These are phyloP conservation scores for Cenchrus fungigraminus DNA, from an alignment of 176 grass and related monocot genomes.

Conservation along the genomic window DNA sequence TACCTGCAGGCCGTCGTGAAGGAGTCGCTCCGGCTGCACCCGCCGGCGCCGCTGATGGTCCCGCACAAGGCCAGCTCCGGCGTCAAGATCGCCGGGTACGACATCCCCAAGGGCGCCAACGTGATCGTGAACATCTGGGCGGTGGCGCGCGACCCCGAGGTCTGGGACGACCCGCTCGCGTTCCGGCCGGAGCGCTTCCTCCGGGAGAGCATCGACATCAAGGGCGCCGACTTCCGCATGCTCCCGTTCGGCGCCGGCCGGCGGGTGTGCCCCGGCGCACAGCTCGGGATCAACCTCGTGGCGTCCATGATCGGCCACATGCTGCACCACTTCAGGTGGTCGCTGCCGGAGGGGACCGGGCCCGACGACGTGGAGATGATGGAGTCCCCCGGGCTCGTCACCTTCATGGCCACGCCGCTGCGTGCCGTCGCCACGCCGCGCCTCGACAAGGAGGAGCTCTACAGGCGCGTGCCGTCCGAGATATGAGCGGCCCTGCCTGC, in stretches of 20 bases:
- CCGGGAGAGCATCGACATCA: conserved; percentile 58
- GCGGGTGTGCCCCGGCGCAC: conserved; percentile 64
- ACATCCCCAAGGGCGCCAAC: conserved; percentile 58
- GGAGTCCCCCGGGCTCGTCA: conserved; percentile 57
- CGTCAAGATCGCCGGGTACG: conserved; percentile 61
- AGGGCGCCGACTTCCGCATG: conserved; percentile 64
- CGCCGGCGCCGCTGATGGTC: conserved; percentile 67
- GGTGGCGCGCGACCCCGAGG: conserved; percentile 49
- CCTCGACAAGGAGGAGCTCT: conserved; percentile 47
- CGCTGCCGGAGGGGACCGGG: conserved; percentile 41
- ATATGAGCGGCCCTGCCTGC: conserved; percentile 19
- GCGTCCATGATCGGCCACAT: conserved; percentile 63
- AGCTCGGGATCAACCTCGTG: conserved; percentile 71
- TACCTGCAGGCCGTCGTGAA: conserved; percentile 66
- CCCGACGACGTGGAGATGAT: conserved; percentile 53
- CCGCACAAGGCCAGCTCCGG: conserved; percentile 51
- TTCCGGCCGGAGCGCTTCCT: conserved; percentile 61
- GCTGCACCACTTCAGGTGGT: conserved; percentile 65
- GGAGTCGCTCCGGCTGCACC: conserved; percentile 69
- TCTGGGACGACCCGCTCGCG: conserved; percentile 60
- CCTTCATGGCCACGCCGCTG: conserved; percentile 66
- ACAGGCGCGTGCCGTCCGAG: conserved; percentile 47
- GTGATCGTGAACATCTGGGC: conserved; percentile 71
- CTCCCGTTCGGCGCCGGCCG: conserved; percentile 67
- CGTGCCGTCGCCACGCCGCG: conserved; percentile 52